These are phyloP conservation scores for Aspergillus fijiensis DNA, from an alignment of 2,329 filamentous ascomycete species.

Conservation along the genomic window DNA sequence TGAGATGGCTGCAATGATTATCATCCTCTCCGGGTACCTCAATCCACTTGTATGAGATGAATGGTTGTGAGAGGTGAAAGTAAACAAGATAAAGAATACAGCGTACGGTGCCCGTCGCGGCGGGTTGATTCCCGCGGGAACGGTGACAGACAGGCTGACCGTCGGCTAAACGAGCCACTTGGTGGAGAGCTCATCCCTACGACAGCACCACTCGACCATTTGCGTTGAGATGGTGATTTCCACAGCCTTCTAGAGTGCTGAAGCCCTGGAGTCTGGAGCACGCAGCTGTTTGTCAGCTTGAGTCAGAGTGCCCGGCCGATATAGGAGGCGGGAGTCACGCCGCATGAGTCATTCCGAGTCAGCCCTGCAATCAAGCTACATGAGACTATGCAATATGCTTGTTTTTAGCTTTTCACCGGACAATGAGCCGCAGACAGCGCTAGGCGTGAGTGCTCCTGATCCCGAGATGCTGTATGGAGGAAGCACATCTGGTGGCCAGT, in stretches of 20 bases:
- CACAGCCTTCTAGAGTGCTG: neutral
- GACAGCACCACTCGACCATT: too few relatives aligned
- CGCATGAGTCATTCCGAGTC: neutral
- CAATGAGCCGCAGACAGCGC: neutral
- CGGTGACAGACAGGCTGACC: neutral
- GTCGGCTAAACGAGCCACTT: neutral
- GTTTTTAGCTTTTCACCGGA: neutral
- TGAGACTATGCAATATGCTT: neutral
- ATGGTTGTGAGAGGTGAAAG: too few relatives aligned
- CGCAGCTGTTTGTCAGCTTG: neutral
- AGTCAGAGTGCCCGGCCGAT: neutral
- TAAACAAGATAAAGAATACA: too few relatives aligned
- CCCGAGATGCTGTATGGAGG: neutral
- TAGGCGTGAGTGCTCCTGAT: neutral
- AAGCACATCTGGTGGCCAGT: too few relatives aligned
- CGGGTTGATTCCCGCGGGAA: too few relatives aligned
- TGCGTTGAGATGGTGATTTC: too few relatives aligned
- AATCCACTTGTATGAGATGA: too few relatives aligned
- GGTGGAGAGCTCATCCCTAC: neutral
- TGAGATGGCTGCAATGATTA: too few relatives aligned
- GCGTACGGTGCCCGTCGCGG: too few relatives aligned
- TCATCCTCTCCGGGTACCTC: too few relatives aligned
- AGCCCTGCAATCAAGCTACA: neutral
- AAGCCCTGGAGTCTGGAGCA: neutral
- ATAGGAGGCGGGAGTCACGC: neutral